Evolutionary conservation across 257 asterid species (phyloP), one percentile per base, ranked within the genome.

Genomic region (Solanum chiquidenum): DNA sequence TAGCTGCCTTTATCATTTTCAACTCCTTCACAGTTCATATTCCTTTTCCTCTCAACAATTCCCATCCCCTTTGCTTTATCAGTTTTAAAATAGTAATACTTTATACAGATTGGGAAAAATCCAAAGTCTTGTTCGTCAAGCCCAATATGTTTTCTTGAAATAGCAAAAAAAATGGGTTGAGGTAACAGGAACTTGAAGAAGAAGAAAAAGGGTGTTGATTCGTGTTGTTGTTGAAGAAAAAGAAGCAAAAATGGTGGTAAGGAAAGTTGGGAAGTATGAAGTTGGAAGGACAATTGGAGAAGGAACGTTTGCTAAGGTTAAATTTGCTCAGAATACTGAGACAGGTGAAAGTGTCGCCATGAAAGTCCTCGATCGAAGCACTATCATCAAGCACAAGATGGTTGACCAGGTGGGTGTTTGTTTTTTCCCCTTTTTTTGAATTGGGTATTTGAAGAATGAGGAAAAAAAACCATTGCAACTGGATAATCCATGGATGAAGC

Each of bases 311-410:
- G 99, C 99, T n/a, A 97, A 97, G 86, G 99, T 97, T 89, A 95
- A 95, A 93, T 97, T 97, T 86, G 99, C 99, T 4, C 99, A 97
- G 90, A 97, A 97, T 80, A 97, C 99, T 11, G 99, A 97, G 91
- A 95, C 98, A 2, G 99, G 99, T 58, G 98, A 97, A 89, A 97
- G 99, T 77, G 99, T 97, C 40, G 99, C 99, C 86, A 97, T 97
- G 99, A 97, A 97, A 90, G 94, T 95, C 69, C 98, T 97, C 88
- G 99, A 97, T 94, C 98, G 99, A 73, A 91, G 94, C 90, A 94
- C 98, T 90, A 96, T 96, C 87, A 97, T 97, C 90, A 96, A 95
- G 93, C 99, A 96, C 93, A 96, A 94, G 95, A 96, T 96, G 99
- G 95, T 93, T 86, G 99, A 97, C 62, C 99, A 97, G 99, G 99